Conservation (phyloP, 805 yeast genomes). For the Ogataea sp. region DNA sequence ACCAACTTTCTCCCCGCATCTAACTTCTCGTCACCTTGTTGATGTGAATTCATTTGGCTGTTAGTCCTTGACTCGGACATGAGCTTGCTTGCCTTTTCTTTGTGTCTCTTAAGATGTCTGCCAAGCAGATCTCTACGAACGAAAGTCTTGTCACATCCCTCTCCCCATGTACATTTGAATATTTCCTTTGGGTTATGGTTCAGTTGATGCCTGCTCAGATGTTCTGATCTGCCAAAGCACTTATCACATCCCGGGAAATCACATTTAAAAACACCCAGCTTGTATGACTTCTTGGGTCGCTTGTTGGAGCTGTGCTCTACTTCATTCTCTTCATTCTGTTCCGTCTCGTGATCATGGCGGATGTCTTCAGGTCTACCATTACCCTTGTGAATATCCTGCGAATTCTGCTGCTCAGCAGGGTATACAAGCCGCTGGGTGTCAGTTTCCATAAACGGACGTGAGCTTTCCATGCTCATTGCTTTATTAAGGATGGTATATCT, state of each 20-base stretch:
- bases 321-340: not conserved
- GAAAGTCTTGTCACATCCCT: constrained; percentile 50
- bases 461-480: too few relatives aligned
- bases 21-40: not conserved
- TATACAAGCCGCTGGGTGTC: too few relatives aligned
- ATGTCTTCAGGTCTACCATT: too few relatives aligned
- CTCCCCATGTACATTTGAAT: constrained; percentile 36
- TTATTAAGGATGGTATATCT: too few relatives aligned
- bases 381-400: too few relatives aligned
- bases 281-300: not conserved
- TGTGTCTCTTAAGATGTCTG: constrained; percentile 39
- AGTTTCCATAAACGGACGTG: too few relatives aligned
- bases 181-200: constrained; percentile 53
- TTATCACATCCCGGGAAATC: constrained; percentile 44
- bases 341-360: not conserved
- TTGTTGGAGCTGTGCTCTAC: too few relatives aligned
- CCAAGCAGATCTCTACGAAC: constrained; percentile 50
- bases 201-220: constrained; percentile 53
- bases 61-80: too few relatives aligned
- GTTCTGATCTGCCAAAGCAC: constrained; percentile 53
- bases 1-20: not conserved
- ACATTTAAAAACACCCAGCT: constrained; percentile 18
- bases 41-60: too few relatives aligned
- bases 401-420: too few relatives aligned
- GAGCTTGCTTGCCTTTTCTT: constrained; percentile 7